Evolutionary conservation across 495 filamentous ascomycete species (phyloP).

Genomic region (Parathielavia hyrcaniae): DNA sequence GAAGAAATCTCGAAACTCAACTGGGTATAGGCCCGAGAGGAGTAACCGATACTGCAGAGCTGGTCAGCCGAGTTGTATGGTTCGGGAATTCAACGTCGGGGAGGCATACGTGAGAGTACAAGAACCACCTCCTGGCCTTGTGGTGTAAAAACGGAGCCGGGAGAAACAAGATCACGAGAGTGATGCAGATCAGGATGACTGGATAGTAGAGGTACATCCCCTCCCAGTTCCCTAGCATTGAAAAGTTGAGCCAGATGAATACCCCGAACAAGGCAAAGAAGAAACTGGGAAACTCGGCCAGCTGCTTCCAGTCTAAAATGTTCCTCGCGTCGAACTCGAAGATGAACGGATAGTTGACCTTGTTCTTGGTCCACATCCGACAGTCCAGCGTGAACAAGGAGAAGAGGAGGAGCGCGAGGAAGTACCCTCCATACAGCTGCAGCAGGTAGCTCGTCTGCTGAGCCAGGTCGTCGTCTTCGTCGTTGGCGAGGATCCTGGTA

Average conservation of each 20-base stretch:
- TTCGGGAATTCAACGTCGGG: neutral
- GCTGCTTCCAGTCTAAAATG: slow-evolving; percentile 80
- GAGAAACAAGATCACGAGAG: slow-evolving; percentile 61
- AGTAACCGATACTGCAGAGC: slow-evolving; percentile 68
- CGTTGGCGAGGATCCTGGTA: slow-evolving; percentile 46
- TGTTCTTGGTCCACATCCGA: slow-evolving; percentile 69
- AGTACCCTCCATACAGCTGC: slow-evolving; percentile 81
- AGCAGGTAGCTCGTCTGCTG: slow-evolving; percentile 67
- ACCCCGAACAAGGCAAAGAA: slow-evolving; percentile 72
- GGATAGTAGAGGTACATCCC: slow-evolving; percentile 81
- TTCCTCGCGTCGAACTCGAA: slow-evolving; percentile 90
- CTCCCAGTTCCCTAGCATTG: slow-evolving; percentile 50
- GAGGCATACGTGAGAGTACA: slow-evolving; percentile 69
- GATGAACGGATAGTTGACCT: slow-evolving; percentile 93
- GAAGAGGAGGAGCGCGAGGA: slow-evolving; percentile 67
- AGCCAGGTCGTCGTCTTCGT: slow-evolving; percentile 41
- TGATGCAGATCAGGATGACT: slow-evolving; percentile 66
- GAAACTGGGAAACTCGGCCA: slow-evolving; percentile 74
- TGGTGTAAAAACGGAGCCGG: slow-evolving; percentile 70
- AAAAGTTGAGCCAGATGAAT: slow-evolving; percentile 84
- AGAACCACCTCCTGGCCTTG: slow-evolving; percentile 71
- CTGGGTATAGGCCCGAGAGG: slow-evolving; percentile 78
- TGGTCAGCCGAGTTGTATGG: neutral
- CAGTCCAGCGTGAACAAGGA: slow-evolving; percentile 72
- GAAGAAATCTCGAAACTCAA: slow-evolving; percentile 97